Percentiles rank a stretch among this genome's conserved stretches.
Evolutionary conservation across 148 eudicot genomes (phyloP).

Genomic region (Cornus florida): DNA sequence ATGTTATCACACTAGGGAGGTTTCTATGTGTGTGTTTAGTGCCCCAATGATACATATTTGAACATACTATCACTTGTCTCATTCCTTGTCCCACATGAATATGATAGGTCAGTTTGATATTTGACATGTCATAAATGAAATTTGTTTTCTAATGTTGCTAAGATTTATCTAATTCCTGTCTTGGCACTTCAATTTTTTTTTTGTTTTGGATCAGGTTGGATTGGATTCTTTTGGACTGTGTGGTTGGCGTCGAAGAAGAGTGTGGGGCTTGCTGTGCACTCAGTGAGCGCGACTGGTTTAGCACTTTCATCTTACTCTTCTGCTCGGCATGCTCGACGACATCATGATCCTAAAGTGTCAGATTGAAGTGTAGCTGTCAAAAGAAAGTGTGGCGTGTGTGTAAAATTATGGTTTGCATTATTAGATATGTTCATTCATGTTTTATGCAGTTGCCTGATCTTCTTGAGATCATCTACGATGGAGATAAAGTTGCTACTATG

Average conservation of each 20-base stretch:
- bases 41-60: too few species aligned
- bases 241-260: slow-evolving; percentile 60
- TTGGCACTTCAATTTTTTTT: not conserved
- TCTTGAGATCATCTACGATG: not conserved
- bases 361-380: slow-evolving; percentile 19
- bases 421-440: not conserved
- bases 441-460: not conserved
- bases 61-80: too few species aligned
- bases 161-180: not conserved
- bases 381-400: not conserved
- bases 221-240: slow-evolving; percentile 69
- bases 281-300: slow-evolving; percentile 50
- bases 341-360: slow-evolving; percentile 24
- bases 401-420: not conserved
- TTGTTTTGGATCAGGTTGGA: slow-evolving; percentile 55
- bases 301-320: slow-evolving; percentile 57
- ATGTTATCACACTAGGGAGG: not conserved
- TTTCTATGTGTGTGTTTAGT: too few species aligned
- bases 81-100: not conserved
- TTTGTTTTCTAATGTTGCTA: slow-evolving; percentile 9
- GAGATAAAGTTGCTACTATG: not conserved
- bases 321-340: slow-evolving; percentile 29
- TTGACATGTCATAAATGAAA: not conserved
- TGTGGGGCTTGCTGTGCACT: slow-evolving; percentile 51
- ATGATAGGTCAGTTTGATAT: not conserved